A percentile compares a stretch with the other conserved stretches of the same genome.
phyloP scores from a whole-genome alignment of 192 early-diverging fungal species.

The Phycomyces nitens region DNA sequence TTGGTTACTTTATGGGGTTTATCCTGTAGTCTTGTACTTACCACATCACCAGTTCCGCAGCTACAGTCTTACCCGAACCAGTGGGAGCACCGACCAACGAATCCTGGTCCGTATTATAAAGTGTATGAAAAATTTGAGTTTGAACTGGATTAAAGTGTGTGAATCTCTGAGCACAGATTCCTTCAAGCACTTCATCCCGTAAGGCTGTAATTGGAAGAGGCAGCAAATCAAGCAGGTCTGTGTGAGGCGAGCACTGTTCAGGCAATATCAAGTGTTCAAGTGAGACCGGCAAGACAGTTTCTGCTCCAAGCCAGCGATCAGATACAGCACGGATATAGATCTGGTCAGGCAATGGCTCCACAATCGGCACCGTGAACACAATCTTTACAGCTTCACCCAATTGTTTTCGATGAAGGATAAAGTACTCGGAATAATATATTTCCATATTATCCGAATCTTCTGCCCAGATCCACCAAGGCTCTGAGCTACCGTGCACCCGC shows the following conservation, averaged over 20 bases:
- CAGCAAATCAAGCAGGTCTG: constrained; percentile 88
- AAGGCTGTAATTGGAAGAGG: constrained; percentile 88
- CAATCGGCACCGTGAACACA: constrained; percentile 87
- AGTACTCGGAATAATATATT: constrained; percentile 91
- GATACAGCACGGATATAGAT: constrained; percentile 91
- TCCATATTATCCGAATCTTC: constrained; percentile 87
- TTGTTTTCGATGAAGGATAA: constrained; percentile 71
- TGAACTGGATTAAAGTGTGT: constrained; percentile 98
- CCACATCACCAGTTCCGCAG: constrained; percentile 96
- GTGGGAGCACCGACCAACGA: constrained; percentile 93
- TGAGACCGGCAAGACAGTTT: constrained; percentile 80
- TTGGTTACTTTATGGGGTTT: too few relatives aligned
- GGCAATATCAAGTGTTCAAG: constrained; percentile 93
- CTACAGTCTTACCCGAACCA: constrained; percentile 96
- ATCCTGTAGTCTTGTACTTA: constrained; percentile 53
- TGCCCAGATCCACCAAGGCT: constrained; percentile 97
- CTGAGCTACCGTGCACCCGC: constrained; percentile 81
- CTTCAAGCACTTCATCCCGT: constrained; percentile 77
- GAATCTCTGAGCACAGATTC: constrained; percentile 80
- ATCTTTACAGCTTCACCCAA: constrained; percentile 66
- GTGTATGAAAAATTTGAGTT: constrained; percentile 97
- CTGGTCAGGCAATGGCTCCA: constrained; percentile 88
- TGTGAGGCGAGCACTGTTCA: constrained; percentile 76
- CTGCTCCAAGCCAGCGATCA: constrained; percentile 93
- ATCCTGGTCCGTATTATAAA: constrained; percentile 84